Conservation (phyloP, 441 rosid genomes). For the Populus hybrid region DNA sequence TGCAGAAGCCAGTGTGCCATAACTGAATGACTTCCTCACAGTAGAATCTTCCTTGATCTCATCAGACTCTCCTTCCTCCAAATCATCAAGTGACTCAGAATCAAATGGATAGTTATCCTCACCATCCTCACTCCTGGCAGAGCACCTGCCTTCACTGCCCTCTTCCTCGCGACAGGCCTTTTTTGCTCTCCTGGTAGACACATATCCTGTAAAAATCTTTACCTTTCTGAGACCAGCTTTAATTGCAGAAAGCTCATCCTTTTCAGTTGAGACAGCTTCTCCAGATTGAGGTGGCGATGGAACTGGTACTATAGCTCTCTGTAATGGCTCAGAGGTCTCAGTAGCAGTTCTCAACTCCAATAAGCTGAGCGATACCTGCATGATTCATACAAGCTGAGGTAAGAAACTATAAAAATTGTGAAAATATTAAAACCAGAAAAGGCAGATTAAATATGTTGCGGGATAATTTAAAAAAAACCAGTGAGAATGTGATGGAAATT, state of each 20-base stretch:
- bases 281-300: constrained; percentile 47
- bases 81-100: constrained; percentile 69
- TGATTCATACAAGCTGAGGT: constrained; percentile 6
- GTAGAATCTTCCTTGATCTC: constrained; percentile 50
- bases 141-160: constrained; percentile 58
- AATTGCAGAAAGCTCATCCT: constrained; percentile 71
- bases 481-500: background rate
- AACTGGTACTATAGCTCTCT: constrained; percentile 56
- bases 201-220: constrained; percentile 63
- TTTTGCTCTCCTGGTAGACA: constrained; percentile 57
- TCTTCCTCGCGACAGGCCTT: constrained; percentile 65
- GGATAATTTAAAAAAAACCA: background rate
- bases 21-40: constrained; percentile 60
- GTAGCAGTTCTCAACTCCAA: constrained; percentile 59
- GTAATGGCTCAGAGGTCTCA: constrained; percentile 44
- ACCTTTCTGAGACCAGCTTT: constrained; percentile 84
- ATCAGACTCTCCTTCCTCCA: constrained; percentile 69
- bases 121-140: constrained; percentile 64
- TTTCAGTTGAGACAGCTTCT: constrained; percentile 47
- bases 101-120: constrained; percentile 74
- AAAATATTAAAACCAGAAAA: constrained; percentile 4
- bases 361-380: constrained; percentile 66
- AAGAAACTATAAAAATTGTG: constrained; percentile 5
- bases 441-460: background rate
- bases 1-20: constrained; percentile 73